phyloP scores from a whole-genome alignment of 306 rosid genomes.

The Quercus cerris region DNA sequence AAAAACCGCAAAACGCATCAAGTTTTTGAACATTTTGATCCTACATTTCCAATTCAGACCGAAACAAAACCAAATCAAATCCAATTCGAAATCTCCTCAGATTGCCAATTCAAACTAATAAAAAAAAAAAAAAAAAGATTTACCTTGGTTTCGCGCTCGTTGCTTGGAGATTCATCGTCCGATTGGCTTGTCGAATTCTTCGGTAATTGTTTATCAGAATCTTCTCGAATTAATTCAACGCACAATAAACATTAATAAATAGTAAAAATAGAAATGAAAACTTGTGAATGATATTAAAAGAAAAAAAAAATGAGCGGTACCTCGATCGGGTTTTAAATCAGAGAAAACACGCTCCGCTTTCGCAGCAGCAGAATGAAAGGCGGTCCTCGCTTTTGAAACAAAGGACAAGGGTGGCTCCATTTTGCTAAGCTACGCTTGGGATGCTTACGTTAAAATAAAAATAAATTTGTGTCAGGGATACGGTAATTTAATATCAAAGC shows the following conservation, averaged over 20 bases:
- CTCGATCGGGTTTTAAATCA: slow-evolving; percentile 89
- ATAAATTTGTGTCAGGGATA: neutral
- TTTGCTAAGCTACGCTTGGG: slow-evolving; percentile 35
- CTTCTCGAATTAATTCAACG: slow-evolving; percentile 42
- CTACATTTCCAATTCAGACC: slow-evolving; percentile 1
- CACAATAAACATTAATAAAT: neutral
- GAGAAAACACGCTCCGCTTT: slow-evolving; percentile 91
- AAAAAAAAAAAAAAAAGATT: neutral
- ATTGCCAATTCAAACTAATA: neutral
- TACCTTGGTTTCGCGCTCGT: slow-evolving; percentile 54
- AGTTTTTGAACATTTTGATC: neutral
- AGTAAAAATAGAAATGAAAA: slow-evolving; percentile 13
- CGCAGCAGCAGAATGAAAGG: slow-evolving; percentile 97
- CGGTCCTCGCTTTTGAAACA: slow-evolving; percentile 90
- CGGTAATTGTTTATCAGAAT: slow-evolving; percentile 49
- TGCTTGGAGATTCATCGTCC: slow-evolving; percentile 33
- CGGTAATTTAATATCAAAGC: slow-evolving; percentile 2
- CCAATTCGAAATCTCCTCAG: neutral
- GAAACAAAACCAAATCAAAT: neutral
- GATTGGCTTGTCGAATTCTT: slow-evolving; percentile 24
- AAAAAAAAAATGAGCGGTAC: slow-evolving; percentile 29
- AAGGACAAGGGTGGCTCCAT: slow-evolving; percentile 77
- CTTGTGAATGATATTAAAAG: neutral
- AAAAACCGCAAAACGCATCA: neutral
- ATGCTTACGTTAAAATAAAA: slow-evolving; percentile 16